phyloP scores from a whole-genome alignment of 2,329 filamentous ascomycete species.

The Apiospora arundinis region DNA sequence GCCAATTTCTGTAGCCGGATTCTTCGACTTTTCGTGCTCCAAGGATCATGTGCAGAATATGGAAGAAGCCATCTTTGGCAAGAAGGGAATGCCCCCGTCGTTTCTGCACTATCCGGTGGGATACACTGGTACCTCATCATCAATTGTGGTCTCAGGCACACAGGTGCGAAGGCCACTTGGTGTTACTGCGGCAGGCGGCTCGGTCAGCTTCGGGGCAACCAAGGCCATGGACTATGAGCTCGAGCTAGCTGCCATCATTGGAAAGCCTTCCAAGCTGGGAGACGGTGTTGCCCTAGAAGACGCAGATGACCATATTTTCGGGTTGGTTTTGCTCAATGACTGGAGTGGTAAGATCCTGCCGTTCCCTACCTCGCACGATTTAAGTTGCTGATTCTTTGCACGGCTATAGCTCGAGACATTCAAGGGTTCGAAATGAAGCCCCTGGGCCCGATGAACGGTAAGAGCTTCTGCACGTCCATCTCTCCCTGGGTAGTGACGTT shows the following conservation, averaged over 20 bases:
- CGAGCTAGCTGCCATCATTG: constrained; percentile 52
- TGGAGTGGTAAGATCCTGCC: constrained; percentile 52
- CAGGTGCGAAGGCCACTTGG: constrained; percentile 34
- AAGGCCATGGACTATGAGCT: constrained; percentile 49
- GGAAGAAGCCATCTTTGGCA: constrained; percentile 38
- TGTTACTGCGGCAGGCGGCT: constrained; percentile 28
- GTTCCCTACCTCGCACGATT: neutral
- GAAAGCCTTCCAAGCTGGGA: constrained; percentile 46
- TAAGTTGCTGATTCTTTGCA: neutral
- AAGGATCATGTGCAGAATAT: constrained; percentile 59
- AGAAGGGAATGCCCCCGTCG: constrained; percentile 28
- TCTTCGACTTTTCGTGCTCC: constrained; percentile 64
- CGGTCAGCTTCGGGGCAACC: constrained; percentile 34
- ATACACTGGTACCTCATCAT: constrained; percentile 31
- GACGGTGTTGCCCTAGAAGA: constrained; percentile 49
- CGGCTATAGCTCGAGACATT: constrained; percentile 59
- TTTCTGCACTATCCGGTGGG: constrained; percentile 31
- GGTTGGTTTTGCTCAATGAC: constrained; percentile 67
- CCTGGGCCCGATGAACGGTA: constrained; percentile 66
- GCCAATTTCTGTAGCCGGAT: constrained; percentile 61
- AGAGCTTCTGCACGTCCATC: constrained; percentile 65
- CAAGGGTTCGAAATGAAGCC: constrained; percentile 67
- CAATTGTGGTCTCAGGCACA: constrained; percentile 36
- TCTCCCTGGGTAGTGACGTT: constrained; percentile 67
- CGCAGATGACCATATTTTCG: constrained; percentile 66